These are phyloP conservation scores for Mortierella sp. DNA, from an alignment of 371 early-diverging fungal species.

Conservation along the genomic window DNA sequence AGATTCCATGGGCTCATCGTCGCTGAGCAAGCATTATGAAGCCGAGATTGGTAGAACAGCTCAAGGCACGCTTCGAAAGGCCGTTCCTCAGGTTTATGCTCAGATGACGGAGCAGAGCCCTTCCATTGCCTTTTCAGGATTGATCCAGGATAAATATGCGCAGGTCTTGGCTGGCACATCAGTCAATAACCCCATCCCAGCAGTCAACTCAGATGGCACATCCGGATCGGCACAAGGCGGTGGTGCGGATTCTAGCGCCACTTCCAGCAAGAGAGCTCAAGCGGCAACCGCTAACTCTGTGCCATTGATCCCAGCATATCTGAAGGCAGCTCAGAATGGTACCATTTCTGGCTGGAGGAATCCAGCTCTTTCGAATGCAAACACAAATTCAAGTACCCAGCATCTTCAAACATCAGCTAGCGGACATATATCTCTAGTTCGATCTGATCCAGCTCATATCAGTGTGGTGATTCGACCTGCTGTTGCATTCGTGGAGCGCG, in stretches of 20 bases:
- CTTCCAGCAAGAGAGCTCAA: slow-evolving; percentile 16
- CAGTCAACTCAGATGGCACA: not conserved
- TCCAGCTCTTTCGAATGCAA: not conserved
- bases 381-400: slow-evolving; percentile 15
- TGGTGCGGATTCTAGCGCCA: not conserved
- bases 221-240: slow-evolving; percentile 6
- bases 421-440: slow-evolving; percentile 50
- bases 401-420: slow-evolving; percentile 44
- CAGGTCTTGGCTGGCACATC: slow-evolving; percentile 33
- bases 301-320: slow-evolving; percentile 47
- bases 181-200: slow-evolving; percentile 25
- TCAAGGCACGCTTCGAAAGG: slow-evolving; percentile 31
- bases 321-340: slow-evolving; percentile 46
- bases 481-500: slow-evolving; percentile 49
- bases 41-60: slow-evolving; percentile 27
- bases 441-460: slow-evolving; percentile 48
- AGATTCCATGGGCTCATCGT: slow-evolving; percentile 43
- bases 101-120: slow-evolving; percentile 53
- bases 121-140: slow-evolving; percentile 47
- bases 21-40: slow-evolving; percentile 39
- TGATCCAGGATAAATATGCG: slow-evolving; percentile 55
- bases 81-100: slow-evolving; percentile 46
- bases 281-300: slow-evolving; percentile 49
- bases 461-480: slow-evolving; percentile 50
- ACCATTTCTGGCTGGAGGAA: slow-evolving; percentile 31